These are phyloP conservation scores for Hortaea sp. DNA, from an alignment of 2,329 filamentous ascomycete genomes.

Conservation along the genomic window DNA sequence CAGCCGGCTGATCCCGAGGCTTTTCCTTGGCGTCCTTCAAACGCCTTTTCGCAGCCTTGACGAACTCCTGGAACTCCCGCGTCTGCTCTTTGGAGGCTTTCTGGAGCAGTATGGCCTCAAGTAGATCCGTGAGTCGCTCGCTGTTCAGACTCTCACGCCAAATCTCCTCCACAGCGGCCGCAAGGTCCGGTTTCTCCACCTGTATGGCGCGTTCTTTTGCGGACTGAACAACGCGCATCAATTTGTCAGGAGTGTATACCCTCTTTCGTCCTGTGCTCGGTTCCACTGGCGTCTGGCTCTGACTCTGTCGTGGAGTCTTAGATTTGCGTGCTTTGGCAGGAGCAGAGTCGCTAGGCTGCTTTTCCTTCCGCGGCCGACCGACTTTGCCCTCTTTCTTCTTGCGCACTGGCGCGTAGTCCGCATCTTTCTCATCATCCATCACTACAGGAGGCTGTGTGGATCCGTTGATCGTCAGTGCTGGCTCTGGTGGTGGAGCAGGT, in stretches of 20 bases:
- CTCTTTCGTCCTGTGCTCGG: not conserved
- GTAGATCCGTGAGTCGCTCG: slow-evolving; percentile 26
- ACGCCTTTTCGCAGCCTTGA: slow-evolving; percentile 34
- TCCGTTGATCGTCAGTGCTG: slow-evolving; percentile 28
- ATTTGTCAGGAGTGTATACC: slow-evolving; percentile 10
- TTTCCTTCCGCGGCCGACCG: not conserved
- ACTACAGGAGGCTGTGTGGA: slow-evolving; percentile 18
- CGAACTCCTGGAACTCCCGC: slow-evolving; percentile 31
- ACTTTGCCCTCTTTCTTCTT: slow-evolving; percentile 23
- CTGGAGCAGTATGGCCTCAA: slow-evolving; percentile 35
- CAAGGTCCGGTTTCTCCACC: slow-evolving; percentile 27
- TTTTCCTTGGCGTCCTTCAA: slow-evolving; percentile 24
- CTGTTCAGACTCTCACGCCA: slow-evolving; percentile 32
- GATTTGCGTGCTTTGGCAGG: not conserved
- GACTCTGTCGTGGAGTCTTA: not conserved
- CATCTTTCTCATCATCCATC: slow-evolving; percentile 37
- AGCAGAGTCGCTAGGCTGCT: not conserved
- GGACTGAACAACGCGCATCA: slow-evolving; percentile 29
- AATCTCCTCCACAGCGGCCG: slow-evolving; percentile 33
- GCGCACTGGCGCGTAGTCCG: slow-evolving; percentile 31
- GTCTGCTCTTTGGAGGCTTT: slow-evolving; percentile 30
- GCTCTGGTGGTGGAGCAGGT: slow-evolving; percentile 23
- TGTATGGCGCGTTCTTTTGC: slow-evolving; percentile 32
- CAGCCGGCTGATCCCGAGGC: slow-evolving; percentile 26
- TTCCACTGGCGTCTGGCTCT: not conserved